Percentiles rank a stretch among this genome's conserved stretches.
phyloP scores from a whole-genome alignment of 2,329 filamentous ascomycete species.

The Fusarium pseudonygamai region DNA sequence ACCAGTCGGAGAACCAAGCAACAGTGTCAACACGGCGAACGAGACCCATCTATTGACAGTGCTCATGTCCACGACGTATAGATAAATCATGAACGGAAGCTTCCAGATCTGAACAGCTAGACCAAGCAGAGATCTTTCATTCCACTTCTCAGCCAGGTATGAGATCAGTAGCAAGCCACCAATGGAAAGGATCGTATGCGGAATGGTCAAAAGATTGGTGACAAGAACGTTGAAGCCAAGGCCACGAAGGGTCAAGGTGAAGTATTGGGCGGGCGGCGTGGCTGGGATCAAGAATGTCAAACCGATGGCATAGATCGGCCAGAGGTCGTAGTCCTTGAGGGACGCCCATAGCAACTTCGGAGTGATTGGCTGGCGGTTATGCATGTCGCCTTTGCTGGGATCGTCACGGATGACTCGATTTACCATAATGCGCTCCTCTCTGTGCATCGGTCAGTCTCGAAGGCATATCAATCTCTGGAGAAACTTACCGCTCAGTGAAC shows the following conservation, averaged over 20 bases:
- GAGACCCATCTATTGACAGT: neutral
- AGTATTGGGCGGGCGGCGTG: neutral
- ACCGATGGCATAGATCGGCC: neutral
- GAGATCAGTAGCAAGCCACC: neutral
- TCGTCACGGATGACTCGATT: neutral
- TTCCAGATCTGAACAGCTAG: neutral
- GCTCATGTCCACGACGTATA: neutral
- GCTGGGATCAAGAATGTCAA: neutral
- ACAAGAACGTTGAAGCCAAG: neutral
- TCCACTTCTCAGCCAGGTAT: neutral
- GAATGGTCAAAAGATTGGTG: neutral
- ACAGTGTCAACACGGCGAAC: neutral
- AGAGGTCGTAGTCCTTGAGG: neutral
- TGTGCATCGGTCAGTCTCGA: accelerated
- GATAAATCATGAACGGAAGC: neutral
- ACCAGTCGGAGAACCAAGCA: neutral
- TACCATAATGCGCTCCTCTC: neutral
- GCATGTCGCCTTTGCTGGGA: neutral
- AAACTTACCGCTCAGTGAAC: neutral
- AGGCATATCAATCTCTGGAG: neutral
- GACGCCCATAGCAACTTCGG: neutral
- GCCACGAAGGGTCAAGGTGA: neutral
- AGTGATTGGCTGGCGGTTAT: neutral
- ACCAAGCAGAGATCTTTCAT: neutral
- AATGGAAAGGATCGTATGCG: neutral